Conservation (phyloP, 208 protist genomes). For the Entamoeba invadens region DNA sequence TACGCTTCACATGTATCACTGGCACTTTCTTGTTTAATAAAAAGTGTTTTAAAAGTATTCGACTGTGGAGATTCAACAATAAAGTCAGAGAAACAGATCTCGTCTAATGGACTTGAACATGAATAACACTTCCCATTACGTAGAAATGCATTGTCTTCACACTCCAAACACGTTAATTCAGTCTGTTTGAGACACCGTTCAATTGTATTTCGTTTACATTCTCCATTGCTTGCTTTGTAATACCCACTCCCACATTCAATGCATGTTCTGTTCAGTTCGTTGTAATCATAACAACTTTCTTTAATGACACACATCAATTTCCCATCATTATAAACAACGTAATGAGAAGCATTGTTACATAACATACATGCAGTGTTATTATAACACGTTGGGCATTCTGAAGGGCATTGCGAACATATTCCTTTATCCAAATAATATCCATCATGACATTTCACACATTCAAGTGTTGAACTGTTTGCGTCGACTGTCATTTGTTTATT, state of each 20-base stretch:
- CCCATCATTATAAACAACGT: not conserved
- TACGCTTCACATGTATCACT: no score
- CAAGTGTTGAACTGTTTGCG: no score
- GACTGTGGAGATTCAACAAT: no score
- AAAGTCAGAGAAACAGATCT: no score
- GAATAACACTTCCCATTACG: not conserved
- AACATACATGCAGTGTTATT: not conserved
- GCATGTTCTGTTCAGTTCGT: not conserved
- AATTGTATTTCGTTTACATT: not conserved
- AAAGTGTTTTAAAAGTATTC: no score
- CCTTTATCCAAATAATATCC: not conserved
- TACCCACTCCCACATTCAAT: not conserved
- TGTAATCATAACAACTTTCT: not conserved
- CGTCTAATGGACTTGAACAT: no score
- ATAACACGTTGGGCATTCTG: not conserved
- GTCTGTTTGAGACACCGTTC: not conserved
- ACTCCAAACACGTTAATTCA: not conserved
- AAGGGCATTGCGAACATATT: not conserved
- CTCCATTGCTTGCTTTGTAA: no score
- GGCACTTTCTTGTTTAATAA: no score
- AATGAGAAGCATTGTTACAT: not conserved
- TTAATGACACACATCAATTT: not conserved
- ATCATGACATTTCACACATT: not conserved
- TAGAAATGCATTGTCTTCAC: not conserved
- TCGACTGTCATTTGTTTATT: not conserved